These are phyloP conservation scores for Populus trichocarpa DNA, from an alignment of 441 rosid genomes.

Conservation along the genomic window DNA sequence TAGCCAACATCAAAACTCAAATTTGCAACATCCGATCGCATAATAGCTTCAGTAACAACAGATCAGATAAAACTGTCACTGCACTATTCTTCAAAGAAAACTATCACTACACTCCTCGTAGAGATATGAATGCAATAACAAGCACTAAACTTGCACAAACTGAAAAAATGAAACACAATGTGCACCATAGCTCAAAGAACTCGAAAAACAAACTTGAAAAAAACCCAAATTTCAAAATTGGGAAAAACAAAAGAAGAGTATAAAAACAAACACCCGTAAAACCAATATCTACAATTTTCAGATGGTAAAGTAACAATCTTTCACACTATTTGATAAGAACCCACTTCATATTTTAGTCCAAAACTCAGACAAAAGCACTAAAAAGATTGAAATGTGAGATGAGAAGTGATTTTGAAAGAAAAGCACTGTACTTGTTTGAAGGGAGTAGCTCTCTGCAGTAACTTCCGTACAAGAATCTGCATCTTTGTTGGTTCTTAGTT, in stretches of 20 bases:
- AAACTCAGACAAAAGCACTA: neutral
- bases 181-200: neutral
- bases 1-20: neutral
- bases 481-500: conserved; percentile 12
- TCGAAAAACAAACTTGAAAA: neutral
- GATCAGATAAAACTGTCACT: neutral
- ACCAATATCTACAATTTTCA: neutral
- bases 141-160: neutral
- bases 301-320: too few relatives aligned
- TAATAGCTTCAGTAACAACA: neutral
- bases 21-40: neutral
- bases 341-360: conserved; percentile 16
- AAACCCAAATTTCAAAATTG: neutral
- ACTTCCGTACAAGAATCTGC: conserved; percentile 47
- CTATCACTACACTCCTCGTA: neutral
- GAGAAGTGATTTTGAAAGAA: conserved; percentile 4
- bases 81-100: neutral
- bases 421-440: conserved; percentile 34
- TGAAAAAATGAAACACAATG: neutral
- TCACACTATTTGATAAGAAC: neutral
- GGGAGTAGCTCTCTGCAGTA: conserved; percentile 33
- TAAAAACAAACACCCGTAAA: neutral
- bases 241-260: neutral
- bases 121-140: neutral
- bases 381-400: neutral